phyloP scores from a whole-genome alignment of 768 basidiomycete species.

The Multifurca ochricompacta region DNA sequence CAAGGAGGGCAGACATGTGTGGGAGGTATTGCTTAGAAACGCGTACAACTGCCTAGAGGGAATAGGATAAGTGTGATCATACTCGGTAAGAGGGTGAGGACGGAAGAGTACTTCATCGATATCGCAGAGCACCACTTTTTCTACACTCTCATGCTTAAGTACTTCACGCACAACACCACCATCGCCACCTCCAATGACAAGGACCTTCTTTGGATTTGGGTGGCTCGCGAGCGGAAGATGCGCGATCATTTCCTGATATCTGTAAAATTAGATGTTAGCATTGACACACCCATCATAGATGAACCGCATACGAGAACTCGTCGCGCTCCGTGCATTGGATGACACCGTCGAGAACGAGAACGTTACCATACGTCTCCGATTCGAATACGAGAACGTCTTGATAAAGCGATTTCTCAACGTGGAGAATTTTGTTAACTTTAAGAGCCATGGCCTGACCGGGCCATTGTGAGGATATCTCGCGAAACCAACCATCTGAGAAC shows the following conservation, averaged over 20 bases:
- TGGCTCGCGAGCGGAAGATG: constrained; percentile 95
- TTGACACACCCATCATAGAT: neutral
- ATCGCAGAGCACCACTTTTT: constrained; percentile 91
- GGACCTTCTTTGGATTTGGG: constrained; percentile 91
- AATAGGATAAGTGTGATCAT: neutral
- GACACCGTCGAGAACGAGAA: constrained; percentile 89
- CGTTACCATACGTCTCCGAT: constrained; percentile 95
- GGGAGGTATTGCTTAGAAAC: constrained; percentile 92
- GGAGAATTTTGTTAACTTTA: constrained; percentile 91
- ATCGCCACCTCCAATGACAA: constrained; percentile 97
- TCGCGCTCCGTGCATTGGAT: constrained; percentile 98
- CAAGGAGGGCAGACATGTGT: constrained; percentile 82
- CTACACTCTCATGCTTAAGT: constrained; percentile 85
- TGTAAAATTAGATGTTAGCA: constrained; percentile 27
- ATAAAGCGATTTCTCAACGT: constrained; percentile 86
- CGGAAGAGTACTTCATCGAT: constrained; percentile 74
- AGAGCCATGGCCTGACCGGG: constrained; percentile 96
- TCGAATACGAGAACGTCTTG: constrained; percentile 98
- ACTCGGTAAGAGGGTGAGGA: neutral
- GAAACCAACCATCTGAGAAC: constrained; percentile 91
- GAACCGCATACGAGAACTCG: constrained; percentile 81
- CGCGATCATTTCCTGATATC: constrained; percentile 98
- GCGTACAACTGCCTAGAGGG: constrained; percentile 74
- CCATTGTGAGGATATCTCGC: constrained; percentile 93
- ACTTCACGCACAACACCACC: constrained; percentile 97